Evolutionary conservation across 2,329 filamentous ascomycete species (phyloP).

Genomic region (Apiospora malaysiana): DNA sequence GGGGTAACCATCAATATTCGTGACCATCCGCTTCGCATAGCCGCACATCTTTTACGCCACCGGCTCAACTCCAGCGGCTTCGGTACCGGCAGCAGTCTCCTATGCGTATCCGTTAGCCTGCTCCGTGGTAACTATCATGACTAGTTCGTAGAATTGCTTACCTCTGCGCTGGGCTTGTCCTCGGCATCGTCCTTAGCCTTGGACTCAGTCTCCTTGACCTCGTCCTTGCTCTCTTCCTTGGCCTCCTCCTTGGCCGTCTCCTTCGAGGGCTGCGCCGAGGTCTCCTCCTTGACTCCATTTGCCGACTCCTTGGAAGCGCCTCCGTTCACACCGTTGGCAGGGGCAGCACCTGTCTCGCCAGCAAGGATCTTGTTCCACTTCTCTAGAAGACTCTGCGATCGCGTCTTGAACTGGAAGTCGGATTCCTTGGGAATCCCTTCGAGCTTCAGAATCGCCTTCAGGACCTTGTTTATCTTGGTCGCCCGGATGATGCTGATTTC

Average conservation of each 20-base stretch:
- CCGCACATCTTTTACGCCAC: background rate
- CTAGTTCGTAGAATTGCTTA: slow-evolving; percentile 31
- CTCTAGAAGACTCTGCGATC: slow-evolving; percentile 79
- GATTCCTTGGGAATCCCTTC: slow-evolving; percentile 85
- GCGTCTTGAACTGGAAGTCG: slow-evolving; percentile 86
- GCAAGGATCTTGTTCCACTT: slow-evolving; percentile 89
- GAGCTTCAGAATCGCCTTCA: slow-evolving; percentile 92
- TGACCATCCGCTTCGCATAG: background rate
- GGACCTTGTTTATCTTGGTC: slow-evolving; percentile 98
- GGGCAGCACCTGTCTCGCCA: slow-evolving; percentile 51
- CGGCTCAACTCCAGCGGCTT: slow-evolving; percentile 6
- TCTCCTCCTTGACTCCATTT: slow-evolving; percentile 36
- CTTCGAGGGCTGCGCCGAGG: slow-evolving; percentile 27
- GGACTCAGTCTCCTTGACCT: slow-evolving; percentile 26
- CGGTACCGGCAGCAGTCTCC: background rate
- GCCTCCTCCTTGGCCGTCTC: slow-evolving; percentile 44
- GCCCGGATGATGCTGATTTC: slow-evolving; percentile 86
- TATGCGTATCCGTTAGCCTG: background rate
- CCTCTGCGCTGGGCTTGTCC: slow-evolving; percentile 44
- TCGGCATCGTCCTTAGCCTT: slow-evolving; percentile 36
- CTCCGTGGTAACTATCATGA: background rate
- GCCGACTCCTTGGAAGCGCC: slow-evolving; percentile 28
- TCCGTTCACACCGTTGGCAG: slow-evolving; percentile 58
- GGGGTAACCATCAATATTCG: background rate
- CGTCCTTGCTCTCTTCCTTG: slow-evolving; percentile 28